Evolutionary conservation across 495 filamentous ascomycete species (phyloP), one percentile per base, ranked within the genome.

Genomic region (Clavariopsis aquatica): DNA sequence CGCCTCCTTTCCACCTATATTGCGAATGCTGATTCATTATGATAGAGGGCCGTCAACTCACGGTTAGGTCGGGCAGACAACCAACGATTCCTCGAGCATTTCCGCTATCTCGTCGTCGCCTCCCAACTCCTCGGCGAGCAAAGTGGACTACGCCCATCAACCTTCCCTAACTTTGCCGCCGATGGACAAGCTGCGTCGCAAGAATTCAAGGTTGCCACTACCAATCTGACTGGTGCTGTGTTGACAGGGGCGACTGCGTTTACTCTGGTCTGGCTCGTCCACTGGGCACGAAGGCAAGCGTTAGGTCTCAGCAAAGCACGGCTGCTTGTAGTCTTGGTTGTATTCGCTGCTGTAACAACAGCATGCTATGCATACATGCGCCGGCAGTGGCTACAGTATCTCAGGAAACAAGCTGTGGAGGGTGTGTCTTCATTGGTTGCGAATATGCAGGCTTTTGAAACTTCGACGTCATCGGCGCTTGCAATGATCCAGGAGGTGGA

Each of bases 401-500:
- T 96, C 23, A 82, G 92, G 49, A 84, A 87, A 56, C 87, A 91
- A 75, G 87, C 89, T 6, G 79, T 98, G 46, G 81, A 87, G 27
- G 86, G 87, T 61, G 89, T 89, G n/a, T 83, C 85, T 9, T 71
- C 75, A 0, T 88, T 98, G 62, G 86, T 95, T 59, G 79, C 84
- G 26, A 86, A 84, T 65, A 85, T 91, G 41, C 93, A 94, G 66
- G 86, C 89, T 23, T 92, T 95, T 64, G 92, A 98, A 74, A 84
- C 87, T 29, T 87, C 89, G 29, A 87, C 84, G 34, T 88, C 87
- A 55, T 86, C 91, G 26, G 89, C 92, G 1, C 80, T 98, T 31
- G 87, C 88, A 31, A 84, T 97, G 54, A 89, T 98, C 62, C 93
- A 98, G 77, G 94, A 98, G 74, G 93, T 98, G 20, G 94, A 98